Conservation (phyloP, 306 rosid species). For the Cucurbita moschata region DNA sequence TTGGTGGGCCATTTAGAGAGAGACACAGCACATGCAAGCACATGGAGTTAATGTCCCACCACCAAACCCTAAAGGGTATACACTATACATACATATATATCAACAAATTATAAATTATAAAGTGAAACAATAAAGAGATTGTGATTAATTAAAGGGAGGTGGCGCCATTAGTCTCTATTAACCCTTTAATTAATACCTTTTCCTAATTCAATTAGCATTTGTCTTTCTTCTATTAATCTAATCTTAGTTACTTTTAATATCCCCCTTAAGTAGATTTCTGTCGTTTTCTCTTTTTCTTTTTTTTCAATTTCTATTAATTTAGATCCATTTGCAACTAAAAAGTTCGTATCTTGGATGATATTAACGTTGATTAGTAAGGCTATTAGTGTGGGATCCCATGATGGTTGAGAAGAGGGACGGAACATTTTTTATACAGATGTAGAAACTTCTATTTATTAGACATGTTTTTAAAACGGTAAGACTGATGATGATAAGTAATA, state of each 20-base stretch:
- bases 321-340: neutral
- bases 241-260: neutral
- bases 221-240: neutral
- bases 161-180: neutral
- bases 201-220: neutral
- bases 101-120: neutral
- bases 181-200: neutral
- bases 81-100: neutral
- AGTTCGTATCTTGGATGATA: too few species aligned
- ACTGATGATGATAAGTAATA: too few species aligned
- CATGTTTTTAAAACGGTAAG: too few species aligned
- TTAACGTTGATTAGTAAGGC: too few species aligned
- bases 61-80: slow-evolving; percentile 39
- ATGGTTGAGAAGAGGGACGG: too few species aligned
- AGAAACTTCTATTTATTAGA: too few species aligned
- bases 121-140: neutral
- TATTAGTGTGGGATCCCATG: too few species aligned
- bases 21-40: slow-evolving; percentile 96
- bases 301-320: neutral
- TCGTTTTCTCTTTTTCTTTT: neutral
- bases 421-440: too few species aligned
- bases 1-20: slow-evolving; percentile 61
- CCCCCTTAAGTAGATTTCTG: neutral
- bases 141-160: neutral
- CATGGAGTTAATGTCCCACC: slow-evolving; percentile 80